Conservation (phyloP, 2,329 filamentous ascomycete genomes). For the Fusarium fujikuroi region DNA sequence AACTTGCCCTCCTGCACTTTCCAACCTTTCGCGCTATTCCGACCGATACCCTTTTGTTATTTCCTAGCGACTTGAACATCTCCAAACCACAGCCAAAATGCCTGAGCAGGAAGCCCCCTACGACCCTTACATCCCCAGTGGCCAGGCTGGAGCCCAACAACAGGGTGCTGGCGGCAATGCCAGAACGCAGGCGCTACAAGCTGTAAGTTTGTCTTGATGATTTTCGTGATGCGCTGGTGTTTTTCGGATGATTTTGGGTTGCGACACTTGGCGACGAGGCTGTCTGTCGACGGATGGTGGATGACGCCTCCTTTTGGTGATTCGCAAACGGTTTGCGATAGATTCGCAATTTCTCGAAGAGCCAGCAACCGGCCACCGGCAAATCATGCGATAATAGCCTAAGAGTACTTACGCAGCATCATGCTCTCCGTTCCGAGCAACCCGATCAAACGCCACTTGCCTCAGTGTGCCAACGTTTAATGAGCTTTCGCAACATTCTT, state of each 20-base stretch:
- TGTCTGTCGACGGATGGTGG: constrained; percentile 20
- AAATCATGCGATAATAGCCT: not conserved
- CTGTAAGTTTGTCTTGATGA: constrained; percentile 68
- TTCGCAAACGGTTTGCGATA: constrained; percentile 2
- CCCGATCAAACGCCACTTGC: not conserved
- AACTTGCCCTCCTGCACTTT: constrained; percentile 14
- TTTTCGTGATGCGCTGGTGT: constrained; percentile 31
- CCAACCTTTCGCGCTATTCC: constrained; percentile 21
- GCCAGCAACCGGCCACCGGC: not conserved
- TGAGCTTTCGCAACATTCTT: not conserved
- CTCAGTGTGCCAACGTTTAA: not conserved
- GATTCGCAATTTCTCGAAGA: not conserved
- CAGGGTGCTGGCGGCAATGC: constrained; percentile 59
- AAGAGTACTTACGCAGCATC: not conserved
- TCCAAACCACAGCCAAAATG: constrained; percentile 53
- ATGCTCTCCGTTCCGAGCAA: not conserved
- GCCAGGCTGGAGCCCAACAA: constrained; percentile 58
- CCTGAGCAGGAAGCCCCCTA: constrained; percentile 73
- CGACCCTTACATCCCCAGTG: constrained; percentile 88
- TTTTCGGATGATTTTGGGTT: constrained; percentile 23
- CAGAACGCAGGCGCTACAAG: constrained; percentile 77
- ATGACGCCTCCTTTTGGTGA: constrained; percentile 17
- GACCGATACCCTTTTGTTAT: constrained; percentile 29
- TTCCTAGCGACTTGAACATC: constrained; percentile 17
- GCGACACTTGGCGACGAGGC: constrained; percentile 24